These are phyloP conservation scores for Adiantum capillusveneris DNA, from an alignment of 75 land plant species.

Conservation along the genomic window DNA sequence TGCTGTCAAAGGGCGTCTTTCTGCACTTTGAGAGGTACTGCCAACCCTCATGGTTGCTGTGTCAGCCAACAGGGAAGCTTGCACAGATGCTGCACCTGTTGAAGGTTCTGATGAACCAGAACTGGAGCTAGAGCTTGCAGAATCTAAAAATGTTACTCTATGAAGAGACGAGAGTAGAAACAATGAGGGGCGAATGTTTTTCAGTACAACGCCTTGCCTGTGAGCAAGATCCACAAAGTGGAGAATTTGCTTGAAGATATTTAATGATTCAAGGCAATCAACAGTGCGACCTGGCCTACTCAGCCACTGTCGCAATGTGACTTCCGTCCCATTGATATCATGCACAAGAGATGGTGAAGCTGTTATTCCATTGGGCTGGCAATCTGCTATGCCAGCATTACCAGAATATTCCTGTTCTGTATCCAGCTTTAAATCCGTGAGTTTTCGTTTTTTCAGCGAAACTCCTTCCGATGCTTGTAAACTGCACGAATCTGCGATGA, in stretches of 20 bases:
- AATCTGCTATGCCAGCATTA: not conserved
- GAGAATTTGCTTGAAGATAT: constrained; percentile 49
- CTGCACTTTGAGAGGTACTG: not conserved
- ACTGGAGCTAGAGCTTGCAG: constrained; percentile 5
- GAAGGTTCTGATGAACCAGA: not conserved
- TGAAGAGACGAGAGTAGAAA: constrained; percentile 37
- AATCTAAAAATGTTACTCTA: constrained; percentile 40
- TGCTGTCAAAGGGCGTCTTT: not conserved
- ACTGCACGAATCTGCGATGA: not conserved
- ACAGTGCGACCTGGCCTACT: constrained; percentile 10
- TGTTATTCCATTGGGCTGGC: not conserved
- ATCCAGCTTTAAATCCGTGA: not conserved
- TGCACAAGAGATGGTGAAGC: not conserved
- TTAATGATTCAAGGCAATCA: constrained; percentile 32
- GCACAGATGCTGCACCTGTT: constrained; percentile 4
- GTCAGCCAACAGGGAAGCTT: not conserved
- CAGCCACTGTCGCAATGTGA: constrained; percentile 48
- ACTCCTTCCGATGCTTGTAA: constrained; percentile 1
- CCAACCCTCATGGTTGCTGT: constrained; percentile 1
- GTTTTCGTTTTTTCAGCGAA: not conserved
- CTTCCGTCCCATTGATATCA: constrained; percentile 6
- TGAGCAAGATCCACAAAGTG: constrained; percentile 44
- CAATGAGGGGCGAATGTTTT: constrained; percentile 45
- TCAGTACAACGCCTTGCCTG: constrained; percentile 33
- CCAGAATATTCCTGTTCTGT: not conserved